These are phyloP conservation scores for Chlamydomonas eustigma DNA, from an alignment of 139 green algal genomes.

Conservation along the genomic window DNA sequence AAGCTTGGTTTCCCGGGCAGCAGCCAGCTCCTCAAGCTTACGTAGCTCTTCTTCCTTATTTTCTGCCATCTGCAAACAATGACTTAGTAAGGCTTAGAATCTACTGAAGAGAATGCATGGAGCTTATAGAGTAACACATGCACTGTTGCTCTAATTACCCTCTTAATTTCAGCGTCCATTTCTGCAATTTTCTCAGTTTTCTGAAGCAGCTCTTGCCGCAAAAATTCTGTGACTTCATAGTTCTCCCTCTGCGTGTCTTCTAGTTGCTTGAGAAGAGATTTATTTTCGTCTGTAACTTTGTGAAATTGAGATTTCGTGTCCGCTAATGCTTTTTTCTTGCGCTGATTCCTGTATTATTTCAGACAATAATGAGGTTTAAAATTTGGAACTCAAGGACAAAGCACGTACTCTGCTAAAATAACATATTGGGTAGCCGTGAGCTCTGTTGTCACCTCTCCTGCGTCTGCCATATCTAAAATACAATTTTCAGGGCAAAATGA, in stretches of 20 bases:
- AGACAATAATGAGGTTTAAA: too few species aligned
- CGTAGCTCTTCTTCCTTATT: constrained; percentile 31
- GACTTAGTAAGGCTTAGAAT: too few species aligned
- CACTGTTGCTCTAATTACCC: too few species aligned
- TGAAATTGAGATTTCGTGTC: constrained; percentile 50
- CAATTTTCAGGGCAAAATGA: too few species aligned
- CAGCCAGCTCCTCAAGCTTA: constrained; percentile 26
- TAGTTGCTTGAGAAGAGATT: constrained; percentile 49
- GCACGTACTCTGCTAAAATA: constrained; percentile 53
- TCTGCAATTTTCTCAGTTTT: constrained; percentile 59
- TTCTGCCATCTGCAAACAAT: background rate
- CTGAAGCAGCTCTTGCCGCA: constrained; percentile 56
- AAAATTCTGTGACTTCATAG: constrained; percentile 67
- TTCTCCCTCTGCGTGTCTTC: constrained; percentile 58
- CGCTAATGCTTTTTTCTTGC: constrained; percentile 67
- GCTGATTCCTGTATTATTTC: constrained; percentile 67
- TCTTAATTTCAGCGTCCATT: constrained; percentile 42
- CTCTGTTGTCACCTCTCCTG: constrained; percentile 31
- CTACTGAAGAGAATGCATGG: too few species aligned
- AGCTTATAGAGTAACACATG: too few species aligned
- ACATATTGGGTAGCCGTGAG: constrained; percentile 63
- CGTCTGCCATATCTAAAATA: constrained; percentile 36
- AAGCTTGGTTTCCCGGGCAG: constrained; percentile 19
- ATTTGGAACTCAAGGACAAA: background rate
- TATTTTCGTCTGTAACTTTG: constrained; percentile 56